These are phyloP conservation scores for Leishmania amazonensis DNA, from an alignment of 208 protist genomes.

Conservation along the genomic window DNA sequence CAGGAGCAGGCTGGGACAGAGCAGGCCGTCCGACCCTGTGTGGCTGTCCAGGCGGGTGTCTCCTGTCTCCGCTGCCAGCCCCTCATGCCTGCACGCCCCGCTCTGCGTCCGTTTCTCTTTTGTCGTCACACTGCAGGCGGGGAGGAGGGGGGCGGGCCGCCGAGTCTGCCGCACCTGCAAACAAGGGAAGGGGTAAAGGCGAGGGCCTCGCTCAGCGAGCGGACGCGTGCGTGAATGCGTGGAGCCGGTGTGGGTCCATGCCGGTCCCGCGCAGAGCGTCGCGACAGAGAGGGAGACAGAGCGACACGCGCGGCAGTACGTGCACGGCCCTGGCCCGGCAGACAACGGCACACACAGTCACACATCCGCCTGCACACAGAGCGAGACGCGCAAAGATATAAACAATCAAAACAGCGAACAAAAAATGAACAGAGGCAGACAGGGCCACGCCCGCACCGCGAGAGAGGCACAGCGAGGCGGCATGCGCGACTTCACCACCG, in stretches of 20 bases:
- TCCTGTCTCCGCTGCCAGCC: background rate
- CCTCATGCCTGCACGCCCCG: background rate
- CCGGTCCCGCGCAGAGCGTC: too few species aligned
- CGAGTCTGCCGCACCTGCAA: too few species aligned
- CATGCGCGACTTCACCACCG: background rate
- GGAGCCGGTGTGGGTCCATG: too few species aligned
- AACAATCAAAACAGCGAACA: background rate
- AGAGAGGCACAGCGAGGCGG: background rate
- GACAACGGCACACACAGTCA: too few species aligned
- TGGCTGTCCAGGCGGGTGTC: background rate
- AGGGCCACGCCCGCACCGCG: background rate
- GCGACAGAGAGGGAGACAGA: background rate
- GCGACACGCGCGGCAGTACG: background rate
- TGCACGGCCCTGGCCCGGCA: background rate
- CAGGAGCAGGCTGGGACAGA: background rate
- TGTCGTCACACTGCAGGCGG: background rate
- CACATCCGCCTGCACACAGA: background rate
- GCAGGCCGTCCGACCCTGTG: background rate
- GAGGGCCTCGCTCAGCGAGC: too few species aligned
- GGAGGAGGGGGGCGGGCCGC: background rate
- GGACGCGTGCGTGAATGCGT: too few species aligned
- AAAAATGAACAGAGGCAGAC: background rate
- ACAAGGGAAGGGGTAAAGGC: too few species aligned
- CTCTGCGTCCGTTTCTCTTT: background rate
- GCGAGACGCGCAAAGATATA: background rate